Evolutionary conservation across 768 basidiomycete genomes (phyloP).

Genomic region (Ephemerocybe angulata): DNA sequence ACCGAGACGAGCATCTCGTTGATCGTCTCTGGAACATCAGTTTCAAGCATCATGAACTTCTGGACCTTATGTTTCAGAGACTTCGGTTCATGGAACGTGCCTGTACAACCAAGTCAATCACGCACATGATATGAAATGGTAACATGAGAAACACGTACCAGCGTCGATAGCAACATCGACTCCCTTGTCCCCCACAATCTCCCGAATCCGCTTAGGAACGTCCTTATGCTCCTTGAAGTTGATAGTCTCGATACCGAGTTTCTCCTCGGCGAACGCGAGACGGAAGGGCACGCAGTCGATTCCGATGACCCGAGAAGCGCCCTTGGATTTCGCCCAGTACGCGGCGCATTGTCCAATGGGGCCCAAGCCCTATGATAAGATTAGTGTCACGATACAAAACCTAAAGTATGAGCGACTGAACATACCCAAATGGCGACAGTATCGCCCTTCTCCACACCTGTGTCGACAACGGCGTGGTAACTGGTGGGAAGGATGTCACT

Average conservation of each 20-base stretch:
- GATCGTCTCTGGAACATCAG: conserved; percentile 63
- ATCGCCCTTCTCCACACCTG: conserved; percentile 69
- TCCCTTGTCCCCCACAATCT: conserved; percentile 55
- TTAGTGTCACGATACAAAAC: too few species aligned
- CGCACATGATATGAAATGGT: too few species aligned
- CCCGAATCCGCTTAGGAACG: conserved; percentile 52
- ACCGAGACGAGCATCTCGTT: conserved; percentile 46
- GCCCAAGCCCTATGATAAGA: conserved; percentile 63
- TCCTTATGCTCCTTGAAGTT: conserved; percentile 51
- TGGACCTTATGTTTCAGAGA: conserved; percentile 60
- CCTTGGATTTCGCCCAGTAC: conserved; percentile 62
- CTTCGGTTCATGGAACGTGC: conserved; percentile 72
- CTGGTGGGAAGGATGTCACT: conserved; percentile 67
- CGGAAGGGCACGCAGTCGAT: conserved; percentile 56
- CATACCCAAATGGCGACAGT: conserved; percentile 68
- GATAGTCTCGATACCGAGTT: conserved; percentile 50
- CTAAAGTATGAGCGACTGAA: conserved; percentile 5
- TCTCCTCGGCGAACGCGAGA: conserved; percentile 45
- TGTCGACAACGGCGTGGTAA: conserved; percentile 72
- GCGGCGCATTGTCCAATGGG: conserved; percentile 63
- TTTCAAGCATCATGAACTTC: conserved; percentile 71
- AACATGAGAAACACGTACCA: conserved; percentile 20
- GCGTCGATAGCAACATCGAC: conserved; percentile 63
- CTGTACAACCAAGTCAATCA: too few species aligned
- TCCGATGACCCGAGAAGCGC: conserved; percentile 65